Base-by-base conservation (phyloP, 202 grass and related monocot genomes). In the Alloteropsis angusta region DNA sequence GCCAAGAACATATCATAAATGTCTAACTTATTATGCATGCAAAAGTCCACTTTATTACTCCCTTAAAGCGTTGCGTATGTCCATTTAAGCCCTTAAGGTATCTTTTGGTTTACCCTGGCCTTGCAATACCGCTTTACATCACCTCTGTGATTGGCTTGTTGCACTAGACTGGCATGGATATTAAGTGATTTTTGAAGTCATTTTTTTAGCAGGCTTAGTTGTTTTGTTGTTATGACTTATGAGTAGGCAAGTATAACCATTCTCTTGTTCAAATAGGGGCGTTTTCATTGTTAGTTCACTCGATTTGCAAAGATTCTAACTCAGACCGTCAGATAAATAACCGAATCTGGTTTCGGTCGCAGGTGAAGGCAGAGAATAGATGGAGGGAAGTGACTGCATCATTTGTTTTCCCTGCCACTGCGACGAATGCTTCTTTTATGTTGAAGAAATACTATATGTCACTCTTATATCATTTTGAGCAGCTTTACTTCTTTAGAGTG, bases 301-400 rank as follows among this genome's bases (percentile, higher is more conserved):
- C 60, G 5, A 54, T 84, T 71, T 79, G 26, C 39, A 9, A 9
- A 53, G 46, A 72, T 72, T 30, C 25, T 44, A 82, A 74, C 75
- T 80, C 52, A 48, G 19, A 49, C 19, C 59, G 35, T 57, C 11
- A 15, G 72, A 10, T 30, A 50, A 19, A 76, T 76, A 81, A 76
- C 62, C 65, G 13, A 64, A 71, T 61, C 15, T 81, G 81, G 34
- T 64, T 77, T 85, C 55, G 79, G 34, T 60, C 74, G 68, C 63
- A 99, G 96, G 92, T 99, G 74, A 91, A 93, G 75, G 75, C 79
- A 66, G 88, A 91, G 42, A 93, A 84, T 79, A 96, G 78, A 82
- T 99, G 96, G 96, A 93, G 85, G 83, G 96, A 96, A 84, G 92
- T 99, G 61, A 96, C 92, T 1, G 88, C 90, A 22, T 82, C 96